phyloP scores from a whole-genome alignment of 805 yeast genomes.

The Yarrowia alimentaria region DNA sequence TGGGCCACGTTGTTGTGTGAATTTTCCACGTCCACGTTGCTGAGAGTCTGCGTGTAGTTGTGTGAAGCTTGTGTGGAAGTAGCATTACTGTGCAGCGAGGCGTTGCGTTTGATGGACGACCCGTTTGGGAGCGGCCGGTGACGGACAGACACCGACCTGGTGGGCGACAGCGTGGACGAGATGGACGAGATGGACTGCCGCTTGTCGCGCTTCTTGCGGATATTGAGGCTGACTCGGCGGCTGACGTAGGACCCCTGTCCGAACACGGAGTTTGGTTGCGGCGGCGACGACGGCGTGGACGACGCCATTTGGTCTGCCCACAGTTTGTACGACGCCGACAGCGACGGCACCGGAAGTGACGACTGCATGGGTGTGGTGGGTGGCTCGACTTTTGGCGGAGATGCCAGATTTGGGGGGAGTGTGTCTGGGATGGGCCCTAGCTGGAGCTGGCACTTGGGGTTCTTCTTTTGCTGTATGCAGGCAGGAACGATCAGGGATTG shows the following conservation, averaged over 20 bases:
- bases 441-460: too few relatives aligned
- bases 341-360: conserved; percentile 20
- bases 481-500: too few relatives aligned
- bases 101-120: conserved; percentile 16
- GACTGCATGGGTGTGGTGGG: too few relatives aligned
- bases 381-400: too few relatives aligned
- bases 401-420: too few relatives aligned
- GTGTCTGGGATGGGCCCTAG: too few relatives aligned
- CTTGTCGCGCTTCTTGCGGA: conserved; percentile 11
- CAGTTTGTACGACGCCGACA: conserved; percentile 16
- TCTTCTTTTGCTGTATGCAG: too few relatives aligned
- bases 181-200: conserved; percentile 7
- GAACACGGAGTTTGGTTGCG: conserved; percentile 1
- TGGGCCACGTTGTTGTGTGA: too few relatives aligned
- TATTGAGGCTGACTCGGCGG: not conserved
- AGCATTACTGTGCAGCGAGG: conserved; percentile 8
- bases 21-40: too few relatives aligned
- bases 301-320: conserved; percentile 25
- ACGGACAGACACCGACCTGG: conserved; percentile 1
- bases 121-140: too few relatives aligned
- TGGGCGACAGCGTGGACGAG: not conserved
- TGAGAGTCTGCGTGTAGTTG: not conserved
- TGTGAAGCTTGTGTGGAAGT: not conserved
- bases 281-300: conserved; percentile 12
- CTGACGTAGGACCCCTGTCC: conserved; percentile 4